These are phyloP conservation scores for Candida namnaoensis DNA, from an alignment of 805 yeast genomes.

Conservation along the genomic window DNA sequence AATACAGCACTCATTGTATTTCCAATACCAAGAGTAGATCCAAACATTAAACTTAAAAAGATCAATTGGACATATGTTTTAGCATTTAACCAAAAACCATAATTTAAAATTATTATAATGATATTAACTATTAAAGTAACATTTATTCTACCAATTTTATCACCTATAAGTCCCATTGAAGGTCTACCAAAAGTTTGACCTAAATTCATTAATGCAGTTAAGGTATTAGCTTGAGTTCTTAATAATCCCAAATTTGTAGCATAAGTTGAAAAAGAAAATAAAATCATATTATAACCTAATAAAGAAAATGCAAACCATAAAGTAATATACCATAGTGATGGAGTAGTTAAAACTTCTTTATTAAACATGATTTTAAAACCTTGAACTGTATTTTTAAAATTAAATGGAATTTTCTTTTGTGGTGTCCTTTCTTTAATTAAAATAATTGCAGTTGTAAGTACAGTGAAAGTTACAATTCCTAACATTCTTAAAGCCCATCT, in stretches of 20 bases:
- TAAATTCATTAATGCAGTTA: constrained; percentile 38
- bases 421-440: constrained; percentile 36
- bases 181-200: constrained; percentile 43
- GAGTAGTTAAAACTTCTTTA: constrained; percentile 18
- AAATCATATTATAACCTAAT: constrained; percentile 32
- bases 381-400: constrained; percentile 1
- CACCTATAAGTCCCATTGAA: constrained; percentile 35
- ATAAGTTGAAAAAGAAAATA: constrained; percentile 37
- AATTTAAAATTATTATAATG: constrained; percentile 25
- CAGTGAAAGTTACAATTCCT: constrained; percentile 26
- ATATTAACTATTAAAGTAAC: constrained; percentile 28
- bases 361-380: constrained; percentile 26
- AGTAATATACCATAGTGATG: constrained; percentile 22
- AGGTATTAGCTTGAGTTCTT: constrained; percentile 30
- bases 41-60: constrained; percentile 32
- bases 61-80: constrained; percentile 29
- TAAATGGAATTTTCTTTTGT: constrained; percentile 15
- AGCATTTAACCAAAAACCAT: constrained; percentile 38
- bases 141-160: constrained; percentile 36
- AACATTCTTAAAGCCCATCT: constrained; percentile 40
- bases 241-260: constrained; percentile 40
- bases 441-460: constrained; percentile 28
- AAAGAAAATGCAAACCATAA: constrained; percentile 28
- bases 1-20: constrained; percentile 33
- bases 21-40: constrained; percentile 35